phyloP scores from a whole-genome alignment of 192 early-diverging fungal genomes.

The Allomyces javanicus region DNA sequence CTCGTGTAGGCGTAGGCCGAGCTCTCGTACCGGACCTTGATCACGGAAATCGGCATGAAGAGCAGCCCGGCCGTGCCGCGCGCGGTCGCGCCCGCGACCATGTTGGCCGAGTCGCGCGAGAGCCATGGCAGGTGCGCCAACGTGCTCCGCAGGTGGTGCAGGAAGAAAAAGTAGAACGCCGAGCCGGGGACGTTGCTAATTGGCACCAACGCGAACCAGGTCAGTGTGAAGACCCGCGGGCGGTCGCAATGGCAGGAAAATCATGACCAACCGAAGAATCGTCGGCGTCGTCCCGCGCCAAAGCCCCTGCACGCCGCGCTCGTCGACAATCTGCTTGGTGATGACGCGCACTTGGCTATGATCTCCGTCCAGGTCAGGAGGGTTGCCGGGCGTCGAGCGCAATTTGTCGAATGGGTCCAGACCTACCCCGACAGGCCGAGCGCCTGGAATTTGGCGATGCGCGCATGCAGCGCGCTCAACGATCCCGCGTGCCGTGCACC shows the following conservation, averaged over 20 bases:
- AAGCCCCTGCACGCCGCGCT: conserved; percentile 39
- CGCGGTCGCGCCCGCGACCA: conserved; percentile 47
- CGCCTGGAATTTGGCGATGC: not conserved
- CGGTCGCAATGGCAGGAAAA: not conserved
- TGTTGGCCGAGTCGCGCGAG: conserved; percentile 28
- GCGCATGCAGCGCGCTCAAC: too few species aligned
- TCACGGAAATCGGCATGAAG: conserved; percentile 83
- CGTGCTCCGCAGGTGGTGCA: conserved; percentile 27
- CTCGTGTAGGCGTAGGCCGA: conserved; percentile 63
- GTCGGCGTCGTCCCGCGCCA: conserved; percentile 66
- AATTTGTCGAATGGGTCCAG: not conserved
- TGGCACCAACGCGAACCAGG: not conserved
- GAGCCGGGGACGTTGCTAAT: conserved; percentile 44
- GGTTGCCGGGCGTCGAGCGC: not conserved
- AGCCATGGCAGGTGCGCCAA: not conserved
- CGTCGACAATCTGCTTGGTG: conserved; percentile 28
- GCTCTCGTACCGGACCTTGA: conserved; percentile 85
- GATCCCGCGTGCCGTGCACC: not conserved
- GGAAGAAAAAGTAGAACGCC: conserved; percentile 47
- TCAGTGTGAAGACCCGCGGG: too few species aligned
- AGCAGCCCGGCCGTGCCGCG: conserved; percentile 58
- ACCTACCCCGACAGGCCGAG: conserved; percentile 20
- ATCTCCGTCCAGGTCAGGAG: not conserved
- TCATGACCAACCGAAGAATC: conserved; percentile 23
- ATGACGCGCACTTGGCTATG: not conserved